Base-by-base conservation (phyloP, 768 basidiomycete genomes). In the Trametes cingulata region DNA sequence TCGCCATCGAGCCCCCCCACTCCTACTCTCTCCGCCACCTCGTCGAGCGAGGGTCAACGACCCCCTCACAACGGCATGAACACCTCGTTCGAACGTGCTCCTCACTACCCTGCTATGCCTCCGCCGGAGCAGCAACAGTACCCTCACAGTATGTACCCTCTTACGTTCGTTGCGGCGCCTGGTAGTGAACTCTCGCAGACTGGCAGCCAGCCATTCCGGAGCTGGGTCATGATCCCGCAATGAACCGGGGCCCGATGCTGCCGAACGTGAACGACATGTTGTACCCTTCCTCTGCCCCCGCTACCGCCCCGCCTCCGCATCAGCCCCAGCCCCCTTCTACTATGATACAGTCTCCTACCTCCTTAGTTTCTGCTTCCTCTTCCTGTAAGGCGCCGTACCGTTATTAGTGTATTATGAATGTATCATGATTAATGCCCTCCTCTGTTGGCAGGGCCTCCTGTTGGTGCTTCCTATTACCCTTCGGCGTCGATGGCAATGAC, bases 331-430 rank as follows among this genome's bases (percentile, higher is more conserved):
- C 58, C 24, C 56, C 73, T 69, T 67, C 73, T 74, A 68, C 70
- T 75, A 69, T 74, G 67, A 67, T 72, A 70, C 66, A 69, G 57
- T 69, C 70, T 61, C 67, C 75, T 72, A 76, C 72, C 86, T 84
- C 78, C 77, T 75, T 85, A 85, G 83, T 81, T 63, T 63, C 71
- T 65, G 65, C 72, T 60, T 66, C 71, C 59, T 65, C 71, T 65
- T 74, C 82, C 82, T 85, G 87, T 88, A 88, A 88, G 87, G 82
- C 74, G 68, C 75, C 82, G 85, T 87, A 86, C 81, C 81, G 78
- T 68, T 85, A 84, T 80, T 85, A 78, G 85, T 81, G 76, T 78
- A 78, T 82, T 81, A 80, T 84, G 74, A 77, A 82, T 83, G 83
- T 85, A 85, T 80, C 81, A 78, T 82, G 77, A 84, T 87, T 83